Conservation (phyloP, 1,284 basidiomycete species). For the Pseudozyma thailandica region DNA sequence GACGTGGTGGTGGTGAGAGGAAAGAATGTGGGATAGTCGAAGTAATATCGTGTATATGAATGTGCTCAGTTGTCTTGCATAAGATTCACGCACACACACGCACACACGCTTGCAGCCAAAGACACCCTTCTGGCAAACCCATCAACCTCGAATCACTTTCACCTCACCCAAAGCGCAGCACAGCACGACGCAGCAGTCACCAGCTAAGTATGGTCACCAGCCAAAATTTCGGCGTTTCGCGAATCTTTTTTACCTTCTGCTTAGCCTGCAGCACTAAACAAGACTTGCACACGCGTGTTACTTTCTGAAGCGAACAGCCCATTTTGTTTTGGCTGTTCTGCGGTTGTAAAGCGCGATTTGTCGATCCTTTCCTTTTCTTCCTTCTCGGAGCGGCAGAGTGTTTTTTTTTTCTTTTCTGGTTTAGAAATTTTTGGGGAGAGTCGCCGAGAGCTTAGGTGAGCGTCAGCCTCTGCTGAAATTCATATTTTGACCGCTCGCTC, state of each 20-base stretch:
- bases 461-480: neutral
- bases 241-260: too few species aligned
- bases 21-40: constrained; percentile 1
- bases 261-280: neutral
- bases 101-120: neutral
- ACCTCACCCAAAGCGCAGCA: too few species aligned
- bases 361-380: neutral
- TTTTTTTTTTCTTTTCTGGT: neutral
- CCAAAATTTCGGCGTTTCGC: constrained; percentile 7
- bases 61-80: too few species aligned
- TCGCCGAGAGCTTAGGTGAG: constrained; percentile 24
- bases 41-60: too few species aligned
- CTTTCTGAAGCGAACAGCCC: constrained; percentile 21
- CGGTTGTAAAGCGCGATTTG: neutral
- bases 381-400: too few species aligned
- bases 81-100: neutral
- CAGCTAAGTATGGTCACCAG: too few species aligned
- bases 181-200: too few species aligned
- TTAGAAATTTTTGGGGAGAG: constrained; percentile 3
- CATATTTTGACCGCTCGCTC: neutral
- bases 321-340: neutral
- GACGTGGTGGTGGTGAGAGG: constrained; percentile 6
- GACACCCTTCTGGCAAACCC: too few species aligned
- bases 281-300: constrained; percentile 16
- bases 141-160: too few species aligned